Percentiles rank a stretch among this genome's conserved stretches.
Evolutionary conservation across 371 early-diverging fungal genomes (phyloP).

Genomic region (Parasitella parasitica): DNA sequence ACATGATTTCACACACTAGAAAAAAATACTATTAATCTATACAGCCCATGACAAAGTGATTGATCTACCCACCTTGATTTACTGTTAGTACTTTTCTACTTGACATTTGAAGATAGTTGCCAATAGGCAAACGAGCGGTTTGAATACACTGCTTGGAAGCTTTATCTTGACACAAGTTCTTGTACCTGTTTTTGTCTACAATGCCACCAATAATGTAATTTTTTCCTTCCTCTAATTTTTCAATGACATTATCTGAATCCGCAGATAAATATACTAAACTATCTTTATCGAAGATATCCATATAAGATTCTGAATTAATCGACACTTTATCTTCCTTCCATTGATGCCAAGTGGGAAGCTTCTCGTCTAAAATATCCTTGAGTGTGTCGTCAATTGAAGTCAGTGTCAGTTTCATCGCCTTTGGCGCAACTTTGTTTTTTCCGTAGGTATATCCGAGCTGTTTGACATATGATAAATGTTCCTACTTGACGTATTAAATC

Average conservation of each 20-base stretch:
- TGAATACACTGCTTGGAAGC: conserved; percentile 72
- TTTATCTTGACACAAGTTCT: conserved; percentile 75
- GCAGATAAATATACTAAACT: conserved; percentile 87
- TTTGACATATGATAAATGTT: conserved; percentile 41
- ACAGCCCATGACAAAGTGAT: too few species aligned
- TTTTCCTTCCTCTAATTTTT: conserved; percentile 65
- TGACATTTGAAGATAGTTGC: conserved; percentile 73
- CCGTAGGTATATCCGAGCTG: conserved; percentile 42
- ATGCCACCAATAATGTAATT: conserved; percentile 91
- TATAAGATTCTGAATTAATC: conserved; percentile 31
- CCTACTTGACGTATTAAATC: not conserved
- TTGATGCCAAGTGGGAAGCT: conserved; percentile 37
- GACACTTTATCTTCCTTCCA: conserved; percentile 38
- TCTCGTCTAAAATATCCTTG: conserved; percentile 38
- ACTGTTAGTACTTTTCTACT: conserved; percentile 87
- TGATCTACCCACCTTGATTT: conserved; percentile 72
- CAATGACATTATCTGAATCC: conserved; percentile 78
- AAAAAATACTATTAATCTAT: too few species aligned
- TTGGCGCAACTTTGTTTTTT: conserved; percentile 50
- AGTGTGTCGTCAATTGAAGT: conserved; percentile 42
- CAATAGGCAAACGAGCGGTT: conserved; percentile 85
- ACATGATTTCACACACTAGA: conserved; percentile 76
- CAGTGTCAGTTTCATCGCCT: conserved; percentile 49
- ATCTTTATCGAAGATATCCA: conserved; percentile 44
- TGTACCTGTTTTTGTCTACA: conserved; percentile 92